These are phyloP conservation scores for Triticum monococcum DNA, from an alignment of 176 grass and related monocot species.

Conservation along the genomic window DNA sequence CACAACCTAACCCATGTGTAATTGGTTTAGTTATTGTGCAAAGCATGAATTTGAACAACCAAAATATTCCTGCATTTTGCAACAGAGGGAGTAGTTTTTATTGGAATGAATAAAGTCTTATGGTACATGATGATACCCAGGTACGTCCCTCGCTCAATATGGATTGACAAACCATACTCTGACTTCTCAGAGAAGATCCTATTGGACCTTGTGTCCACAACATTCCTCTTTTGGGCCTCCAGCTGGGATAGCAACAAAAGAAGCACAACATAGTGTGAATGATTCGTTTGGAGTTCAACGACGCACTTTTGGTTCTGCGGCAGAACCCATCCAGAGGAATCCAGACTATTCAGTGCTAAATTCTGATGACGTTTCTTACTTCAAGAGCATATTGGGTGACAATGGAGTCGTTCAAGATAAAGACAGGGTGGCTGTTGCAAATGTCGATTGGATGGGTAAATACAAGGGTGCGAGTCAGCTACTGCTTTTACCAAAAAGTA, in stretches of 20 bases:
- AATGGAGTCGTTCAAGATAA: constrained; percentile 80
- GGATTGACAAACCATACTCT: constrained; percentile 1
- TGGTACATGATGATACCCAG: constrained; percentile 16
- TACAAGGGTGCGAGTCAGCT: constrained; percentile 82
- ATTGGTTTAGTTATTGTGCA: neutral
- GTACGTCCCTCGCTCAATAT: neutral
- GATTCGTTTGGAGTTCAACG: constrained; percentile 32
- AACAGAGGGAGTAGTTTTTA: neutral
- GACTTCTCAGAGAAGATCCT: constrained; percentile 35
- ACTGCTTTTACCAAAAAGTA: constrained; percentile 79
- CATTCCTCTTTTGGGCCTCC: neutral
- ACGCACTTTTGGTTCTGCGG: constrained; percentile 47
- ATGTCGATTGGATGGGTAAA: constrained; percentile 88
- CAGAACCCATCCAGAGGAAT: constrained; percentile 57
- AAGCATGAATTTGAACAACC: neutral
- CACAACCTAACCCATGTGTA: neutral
- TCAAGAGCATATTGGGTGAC: constrained; percentile 78
- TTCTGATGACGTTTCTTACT: constrained; percentile 71
- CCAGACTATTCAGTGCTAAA: constrained; percentile 70
- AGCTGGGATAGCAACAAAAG: neutral
- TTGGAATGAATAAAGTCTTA: constrained; percentile 21
- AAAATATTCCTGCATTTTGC: neutral
- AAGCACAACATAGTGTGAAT: constrained; percentile 7
- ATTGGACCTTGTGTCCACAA: neutral
- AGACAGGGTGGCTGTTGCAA: constrained; percentile 78